A percentile compares a stretch with the other conserved stretches of the same genome.
Evolutionary conservation across 352 stramenopile genomes (phyloP).

Genomic region (Plasmopara muralis): DNA sequence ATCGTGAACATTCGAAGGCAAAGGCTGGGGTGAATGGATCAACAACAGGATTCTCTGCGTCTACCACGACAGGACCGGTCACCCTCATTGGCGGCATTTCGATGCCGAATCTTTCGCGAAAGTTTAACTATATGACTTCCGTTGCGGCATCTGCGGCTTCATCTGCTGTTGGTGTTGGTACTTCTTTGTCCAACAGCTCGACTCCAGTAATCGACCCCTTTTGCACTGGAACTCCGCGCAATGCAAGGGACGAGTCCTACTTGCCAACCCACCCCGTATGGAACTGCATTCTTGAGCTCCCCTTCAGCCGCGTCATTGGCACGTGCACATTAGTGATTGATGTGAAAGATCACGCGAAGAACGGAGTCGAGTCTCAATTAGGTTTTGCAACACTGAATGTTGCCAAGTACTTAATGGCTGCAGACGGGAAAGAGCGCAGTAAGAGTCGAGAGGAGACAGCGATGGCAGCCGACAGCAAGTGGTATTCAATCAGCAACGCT

Average conservation of each 20-base stretch:
- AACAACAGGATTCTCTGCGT: constrained; percentile 14
- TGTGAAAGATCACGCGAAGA: constrained; percentile 52
- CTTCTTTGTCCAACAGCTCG: constrained; percentile 17
- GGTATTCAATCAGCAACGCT: constrained; percentile 80
- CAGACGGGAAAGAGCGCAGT: constrained; percentile 27
- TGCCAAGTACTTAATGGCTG: constrained; percentile 79
- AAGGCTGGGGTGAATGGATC: constrained; percentile 32
- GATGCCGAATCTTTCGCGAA: constrained; percentile 65
- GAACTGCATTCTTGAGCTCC: constrained; percentile 73
- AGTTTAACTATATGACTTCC: constrained; percentile 64
- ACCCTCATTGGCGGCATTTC: constrained; percentile 46
- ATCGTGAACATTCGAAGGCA: constrained; percentile 45
- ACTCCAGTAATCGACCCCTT: constrained; percentile 29
- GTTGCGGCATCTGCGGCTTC: constrained; percentile 32
- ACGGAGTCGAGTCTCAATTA: constrained; percentile 38
- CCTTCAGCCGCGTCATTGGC: constrained; percentile 70
- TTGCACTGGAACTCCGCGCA: constrained; percentile 53
- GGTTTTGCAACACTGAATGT: constrained; percentile 71
- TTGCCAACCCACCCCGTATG: constrained; percentile 69
- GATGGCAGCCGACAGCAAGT: constrained; percentile 66
- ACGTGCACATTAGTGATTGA: constrained; percentile 73
- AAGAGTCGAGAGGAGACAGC: constrained; percentile 56
- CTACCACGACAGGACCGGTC: constrained; percentile 15
- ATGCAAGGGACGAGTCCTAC: constrained; percentile 49
- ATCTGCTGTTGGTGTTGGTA: constrained; percentile 21